Evolutionary conservation across 306 rosid genomes (phyloP).

Genomic region (Sechiopsis laciniata): DNA sequence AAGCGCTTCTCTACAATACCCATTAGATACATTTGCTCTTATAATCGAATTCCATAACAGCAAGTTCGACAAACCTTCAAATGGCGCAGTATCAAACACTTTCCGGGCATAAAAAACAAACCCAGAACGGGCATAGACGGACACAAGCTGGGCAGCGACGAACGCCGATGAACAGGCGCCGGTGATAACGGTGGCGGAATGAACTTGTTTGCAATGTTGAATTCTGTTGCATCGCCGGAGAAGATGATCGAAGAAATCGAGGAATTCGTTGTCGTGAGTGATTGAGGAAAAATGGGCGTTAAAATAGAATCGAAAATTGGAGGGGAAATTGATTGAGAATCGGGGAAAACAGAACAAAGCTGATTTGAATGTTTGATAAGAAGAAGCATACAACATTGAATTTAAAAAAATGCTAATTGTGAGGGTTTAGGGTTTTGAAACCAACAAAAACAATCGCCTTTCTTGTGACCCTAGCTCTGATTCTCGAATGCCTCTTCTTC

Average conservation of each 20-base stretch:
- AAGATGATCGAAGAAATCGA: conserved; percentile 39
- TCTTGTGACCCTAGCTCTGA: no score
- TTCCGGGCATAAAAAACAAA: conserved; percentile 38
- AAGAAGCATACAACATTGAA: conserved; percentile 44
- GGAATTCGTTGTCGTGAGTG: conserved; percentile 30
- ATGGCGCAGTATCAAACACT: conserved; percentile 34
- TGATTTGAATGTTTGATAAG: conserved; percentile 23
- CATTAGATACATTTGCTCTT: conserved; percentile 65
- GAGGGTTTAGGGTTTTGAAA: neutral
- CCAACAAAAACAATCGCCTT: neutral
- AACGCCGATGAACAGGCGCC: conserved; percentile 35
- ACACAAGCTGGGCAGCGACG: conserved; percentile 53
- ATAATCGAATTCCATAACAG: conserved; percentile 71
- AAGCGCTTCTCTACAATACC: conserved; percentile 36
- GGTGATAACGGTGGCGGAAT: conserved; percentile 42
- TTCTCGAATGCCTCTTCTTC: no score
- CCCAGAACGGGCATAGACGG: conserved; percentile 42
- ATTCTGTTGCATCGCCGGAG: conserved; percentile 36
- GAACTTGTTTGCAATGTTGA: conserved; percentile 48
- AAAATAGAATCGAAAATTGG: neutral
- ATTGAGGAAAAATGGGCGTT: conserved; percentile 3
- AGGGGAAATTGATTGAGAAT: conserved; percentile 19
- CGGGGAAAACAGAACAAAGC: conserved; percentile 15
- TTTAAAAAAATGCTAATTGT: neutral
- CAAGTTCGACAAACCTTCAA: conserved; percentile 31